A percentile compares a stretch with the other conserved stretches of the same genome.
Conservation (phyloP, 2,329 filamentous ascomycete genomes). For the Hypoxylon sp. region DNA sequence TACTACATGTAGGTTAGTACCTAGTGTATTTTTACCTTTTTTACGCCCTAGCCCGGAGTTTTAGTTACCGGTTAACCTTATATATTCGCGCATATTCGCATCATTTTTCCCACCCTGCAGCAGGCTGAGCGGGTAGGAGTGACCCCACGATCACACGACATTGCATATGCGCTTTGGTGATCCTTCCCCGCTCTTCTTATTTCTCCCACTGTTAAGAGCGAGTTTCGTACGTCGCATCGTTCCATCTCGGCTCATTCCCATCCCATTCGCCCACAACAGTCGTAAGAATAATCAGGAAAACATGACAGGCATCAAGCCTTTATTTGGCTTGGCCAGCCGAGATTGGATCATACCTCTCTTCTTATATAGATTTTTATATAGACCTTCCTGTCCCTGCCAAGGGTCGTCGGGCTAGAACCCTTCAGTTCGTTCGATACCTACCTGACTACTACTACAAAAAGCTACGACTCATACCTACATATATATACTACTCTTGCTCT, state of each 20-base stretch:
- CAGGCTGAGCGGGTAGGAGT: conserved; percentile 1
- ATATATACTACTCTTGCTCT: not conserved
- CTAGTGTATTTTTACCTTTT: not conserved
- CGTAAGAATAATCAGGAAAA: conserved; percentile 16
- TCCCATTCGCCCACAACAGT: conserved; percentile 28
- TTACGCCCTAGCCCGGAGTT: not conserved
- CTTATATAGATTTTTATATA: conserved; percentile 33
- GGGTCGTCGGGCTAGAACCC: conserved; percentile 19
- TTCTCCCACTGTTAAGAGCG: not conserved
- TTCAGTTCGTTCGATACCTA: conserved; percentile 10
- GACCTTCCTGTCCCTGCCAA: conserved; percentile 31
- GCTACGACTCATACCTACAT: not conserved
- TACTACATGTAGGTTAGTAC: no score
- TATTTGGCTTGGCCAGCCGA: conserved; percentile 10
- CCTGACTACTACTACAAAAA: conserved; percentile 2
- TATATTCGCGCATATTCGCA: conserved; percentile 15
- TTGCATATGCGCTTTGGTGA: conserved; percentile 42
- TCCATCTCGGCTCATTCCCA: conserved; percentile 46
- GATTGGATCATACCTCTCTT: conserved; percentile 18
- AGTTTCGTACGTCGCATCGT: conserved; percentile 41
- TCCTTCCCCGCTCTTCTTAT: conserved; percentile 33
- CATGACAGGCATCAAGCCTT: conserved; percentile 30
- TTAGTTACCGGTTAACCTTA: conserved; percentile 28
- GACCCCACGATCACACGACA: conserved; percentile 49
- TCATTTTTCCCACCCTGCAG: conserved; percentile 1